phyloP scores from a whole-genome alignment of 2,329 filamentous ascomycete genomes.

The Calonectria pseudoreteaudii region DNA sequence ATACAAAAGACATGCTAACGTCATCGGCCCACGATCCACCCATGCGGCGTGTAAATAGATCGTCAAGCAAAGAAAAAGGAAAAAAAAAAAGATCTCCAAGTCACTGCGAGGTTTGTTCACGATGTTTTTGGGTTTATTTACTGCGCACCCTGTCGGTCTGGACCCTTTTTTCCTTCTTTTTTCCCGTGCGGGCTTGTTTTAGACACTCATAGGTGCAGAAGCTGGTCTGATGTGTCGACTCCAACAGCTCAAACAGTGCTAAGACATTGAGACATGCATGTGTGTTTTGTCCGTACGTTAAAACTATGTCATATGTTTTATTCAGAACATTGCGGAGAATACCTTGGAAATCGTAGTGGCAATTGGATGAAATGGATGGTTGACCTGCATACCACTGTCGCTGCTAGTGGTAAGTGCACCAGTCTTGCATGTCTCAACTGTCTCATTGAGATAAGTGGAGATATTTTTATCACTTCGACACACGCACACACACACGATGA shows the following conservation, averaged over 20 bases:
- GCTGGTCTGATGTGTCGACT: neutral
- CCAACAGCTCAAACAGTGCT: neutral
- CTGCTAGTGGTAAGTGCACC: neutral
- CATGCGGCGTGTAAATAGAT: neutral
- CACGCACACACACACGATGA: neutral
- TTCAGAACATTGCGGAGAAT: neutral
- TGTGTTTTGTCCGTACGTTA: neutral
- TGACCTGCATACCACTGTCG: neutral
- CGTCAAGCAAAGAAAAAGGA: neutral
- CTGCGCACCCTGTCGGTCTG: neutral
- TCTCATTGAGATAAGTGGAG: neutral
- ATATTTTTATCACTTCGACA: slow-evolving; percentile 14
- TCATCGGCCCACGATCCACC: neutral
- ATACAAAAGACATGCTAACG: neutral
- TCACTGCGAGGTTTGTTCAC: neutral
- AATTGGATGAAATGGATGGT: neutral
- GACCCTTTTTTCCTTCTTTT: neutral
- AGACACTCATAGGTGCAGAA: neutral
- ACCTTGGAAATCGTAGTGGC: neutral
- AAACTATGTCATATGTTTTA: neutral
- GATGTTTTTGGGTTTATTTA: neutral
- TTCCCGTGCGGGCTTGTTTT: neutral
- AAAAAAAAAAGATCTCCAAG: neutral
- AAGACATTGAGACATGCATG: slow-evolving; percentile 1
- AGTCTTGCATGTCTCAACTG: neutral